phyloP scores from a whole-genome alignment of 345 rosid species.

The Passiflora organensis region DNA sequence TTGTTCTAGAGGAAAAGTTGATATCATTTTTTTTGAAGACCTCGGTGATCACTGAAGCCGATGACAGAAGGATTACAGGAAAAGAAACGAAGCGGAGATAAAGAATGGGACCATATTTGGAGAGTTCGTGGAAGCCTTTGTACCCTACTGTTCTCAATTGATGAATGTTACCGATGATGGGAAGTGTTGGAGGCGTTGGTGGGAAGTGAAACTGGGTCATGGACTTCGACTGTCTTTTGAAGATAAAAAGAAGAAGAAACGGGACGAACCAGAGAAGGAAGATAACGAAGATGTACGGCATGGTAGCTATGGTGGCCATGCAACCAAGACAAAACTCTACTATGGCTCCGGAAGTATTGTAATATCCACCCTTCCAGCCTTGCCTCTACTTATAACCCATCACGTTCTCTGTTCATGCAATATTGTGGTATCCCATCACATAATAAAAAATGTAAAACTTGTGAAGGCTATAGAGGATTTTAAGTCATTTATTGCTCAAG shows the following conservation, averaged over 20 bases:
- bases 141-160: neutral
- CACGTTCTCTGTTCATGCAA: too few relatives aligned
- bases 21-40: slow-evolving; percentile 18
- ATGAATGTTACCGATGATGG: slow-evolving; percentile 5
- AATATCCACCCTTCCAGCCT: too few relatives aligned
- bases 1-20: slow-evolving; percentile 13
- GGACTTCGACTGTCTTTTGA: neutral
- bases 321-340: too few relatives aligned
- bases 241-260: neutral
- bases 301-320: neutral
- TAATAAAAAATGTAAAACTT: too few relatives aligned
- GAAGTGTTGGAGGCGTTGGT: slow-evolving; percentile 5
- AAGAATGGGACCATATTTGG: neutral
- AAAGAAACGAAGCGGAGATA: neutral
- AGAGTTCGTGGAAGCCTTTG: slow-evolving; percentile 4
- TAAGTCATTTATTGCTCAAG: too few relatives aligned
- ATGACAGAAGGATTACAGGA: neutral
- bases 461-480: too few relatives aligned
- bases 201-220: neutral
- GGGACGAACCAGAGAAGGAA: neutral
- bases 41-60: slow-evolving; percentile 7
- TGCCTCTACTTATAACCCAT: too few relatives aligned
- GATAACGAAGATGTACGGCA: neutral
- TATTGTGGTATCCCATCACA: too few relatives aligned
- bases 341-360: too few relatives aligned